Conservation (phyloP, 352 stramenopile species). For the Pythium chondricola region DNA sequence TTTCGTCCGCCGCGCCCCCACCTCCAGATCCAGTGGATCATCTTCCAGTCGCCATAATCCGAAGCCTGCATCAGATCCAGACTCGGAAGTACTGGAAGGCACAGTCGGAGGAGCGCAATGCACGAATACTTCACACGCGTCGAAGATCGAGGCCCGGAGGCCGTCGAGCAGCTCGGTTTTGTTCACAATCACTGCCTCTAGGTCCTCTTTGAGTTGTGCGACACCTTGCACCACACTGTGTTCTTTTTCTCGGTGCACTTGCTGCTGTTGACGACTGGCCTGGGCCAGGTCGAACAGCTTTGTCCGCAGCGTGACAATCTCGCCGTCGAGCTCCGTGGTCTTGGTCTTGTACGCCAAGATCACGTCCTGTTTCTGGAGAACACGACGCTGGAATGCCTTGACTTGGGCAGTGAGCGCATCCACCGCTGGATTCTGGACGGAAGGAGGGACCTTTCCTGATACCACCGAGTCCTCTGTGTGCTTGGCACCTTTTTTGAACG, state of each 20-base stretch:
- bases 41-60: slow-evolving; percentile 11
- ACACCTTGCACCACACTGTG: slow-evolving; percentile 11
- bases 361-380: slow-evolving; percentile 57
- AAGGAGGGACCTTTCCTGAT: neutral
- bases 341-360: slow-evolving; percentile 39
- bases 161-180: slow-evolving; percentile 37
- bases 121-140: slow-evolving; percentile 55
- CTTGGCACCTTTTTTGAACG: slow-evolving; percentile 1
- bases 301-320: slow-evolving; percentile 27
- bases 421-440: neutral
- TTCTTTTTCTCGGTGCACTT: slow-evolving; percentile 23
- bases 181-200: slow-evolving; percentile 11
- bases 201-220: slow-evolving; percentile 11
- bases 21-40: neutral
- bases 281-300: slow-evolving; percentile 33
- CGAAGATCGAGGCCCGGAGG: slow-evolving; percentile 45
- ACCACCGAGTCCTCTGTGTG: neutral
- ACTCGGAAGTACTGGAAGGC: neutral
- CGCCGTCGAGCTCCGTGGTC: slow-evolving; percentile 21
- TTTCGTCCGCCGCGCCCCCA: neutral
- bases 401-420: slow-evolving; percentile 21
- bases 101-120: slow-evolving; percentile 15
- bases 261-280: slow-evolving; percentile 30
- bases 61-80: no score
- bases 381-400: slow-evolving; percentile 37